Conservation (phyloP, 1,139 yeast genomes). For the Sugiyamaella novakii region DNA sequence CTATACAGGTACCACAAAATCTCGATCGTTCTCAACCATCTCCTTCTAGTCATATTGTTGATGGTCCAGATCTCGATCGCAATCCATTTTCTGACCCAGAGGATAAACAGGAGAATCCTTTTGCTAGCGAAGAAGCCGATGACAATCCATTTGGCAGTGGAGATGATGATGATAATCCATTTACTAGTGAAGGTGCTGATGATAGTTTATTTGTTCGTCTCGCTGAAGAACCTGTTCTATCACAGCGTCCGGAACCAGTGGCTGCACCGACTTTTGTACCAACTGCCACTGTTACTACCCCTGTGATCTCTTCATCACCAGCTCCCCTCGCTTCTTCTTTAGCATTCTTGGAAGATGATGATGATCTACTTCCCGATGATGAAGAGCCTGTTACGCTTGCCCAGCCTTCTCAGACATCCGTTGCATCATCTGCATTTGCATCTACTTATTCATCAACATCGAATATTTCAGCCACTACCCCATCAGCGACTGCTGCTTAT, state of each 20-base stretch:
- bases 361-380: slow-evolving; percentile 39
- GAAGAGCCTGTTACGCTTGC: slow-evolving; percentile 14
- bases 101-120: background rate
- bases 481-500: slow-evolving; percentile 4
- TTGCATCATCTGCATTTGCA: slow-evolving; percentile 15
- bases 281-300: background rate
- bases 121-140: slow-evolving; percentile 4
- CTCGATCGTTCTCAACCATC: slow-evolving; percentile 5
- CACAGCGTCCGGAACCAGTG: too few species aligned
- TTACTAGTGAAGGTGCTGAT: slow-evolving; percentile 18
- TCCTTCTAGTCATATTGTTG: slow-evolving; percentile 4
- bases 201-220: slow-evolving; percentile 19
- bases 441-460: slow-evolving; percentile 14
- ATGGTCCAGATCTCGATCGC: slow-evolving; percentile 15
- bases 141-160: background rate
- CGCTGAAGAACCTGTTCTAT: slow-evolving; percentile 13
- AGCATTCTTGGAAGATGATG: slow-evolving; percentile 53
- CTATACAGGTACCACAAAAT: slow-evolving; percentile 11
- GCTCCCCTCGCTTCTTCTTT: slow-evolving; percentile 24
- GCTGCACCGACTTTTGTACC: background rate
- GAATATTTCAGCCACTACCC: slow-evolving; percentile 17
- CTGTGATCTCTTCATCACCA: background rate
- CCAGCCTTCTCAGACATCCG: background rate
- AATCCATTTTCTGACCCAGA: slow-evolving; percentile 11
- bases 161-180: slow-evolving; percentile 16